Conservation (phyloP, 1,284 basidiomycete genomes). For the Neotropicomus parvogracilis region DNA sequence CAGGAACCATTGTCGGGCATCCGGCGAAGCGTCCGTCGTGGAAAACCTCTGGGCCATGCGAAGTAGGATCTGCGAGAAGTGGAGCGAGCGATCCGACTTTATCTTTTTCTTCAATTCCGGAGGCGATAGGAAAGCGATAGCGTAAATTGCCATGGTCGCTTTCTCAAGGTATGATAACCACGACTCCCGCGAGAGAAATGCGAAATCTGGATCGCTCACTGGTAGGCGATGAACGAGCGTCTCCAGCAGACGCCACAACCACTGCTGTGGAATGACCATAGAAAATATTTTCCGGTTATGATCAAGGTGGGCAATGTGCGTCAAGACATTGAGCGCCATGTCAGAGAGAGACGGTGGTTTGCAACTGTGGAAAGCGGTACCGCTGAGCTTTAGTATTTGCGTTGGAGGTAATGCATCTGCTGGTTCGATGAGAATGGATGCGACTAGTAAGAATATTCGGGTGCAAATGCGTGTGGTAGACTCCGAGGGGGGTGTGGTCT, state of each 20-base stretch:
- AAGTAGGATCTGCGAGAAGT: conserved; percentile 61
- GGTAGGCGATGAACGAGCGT: conserved; percentile 81
- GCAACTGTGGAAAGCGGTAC: conserved; percentile 40
- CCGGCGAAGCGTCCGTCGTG: conserved; percentile 39
- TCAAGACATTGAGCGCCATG: conserved; percentile 80
- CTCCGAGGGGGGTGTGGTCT: conserved; percentile 35
- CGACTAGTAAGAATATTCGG: conserved; percentile 65
- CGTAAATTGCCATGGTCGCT: conserved; percentile 77
- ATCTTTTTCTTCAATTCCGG: conserved; percentile 68
- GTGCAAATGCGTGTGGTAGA: conserved; percentile 43
- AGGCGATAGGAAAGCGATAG: conserved; percentile 80
- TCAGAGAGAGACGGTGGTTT: conserved; percentile 66
- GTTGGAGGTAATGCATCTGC: conserved; percentile 62
- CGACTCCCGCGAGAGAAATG: conserved; percentile 58
- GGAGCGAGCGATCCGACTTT: conserved; percentile 55
- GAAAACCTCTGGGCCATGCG: conserved; percentile 63
- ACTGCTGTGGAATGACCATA: conserved; percentile 51
- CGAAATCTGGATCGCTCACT: conserved; percentile 72
- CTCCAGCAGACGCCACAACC: conserved; percentile 63
- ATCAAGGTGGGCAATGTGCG: conserved; percentile 73
- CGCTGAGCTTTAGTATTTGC: conserved; percentile 51
- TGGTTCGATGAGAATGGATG: conserved; percentile 75
- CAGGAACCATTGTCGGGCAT: conserved; percentile 53
- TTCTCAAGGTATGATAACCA: conserved; percentile 83
- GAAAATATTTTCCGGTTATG: conserved; percentile 75